Conservation (phyloP, 768 basidiomycete genomes). For the Cytidiella melzeri region DNA sequence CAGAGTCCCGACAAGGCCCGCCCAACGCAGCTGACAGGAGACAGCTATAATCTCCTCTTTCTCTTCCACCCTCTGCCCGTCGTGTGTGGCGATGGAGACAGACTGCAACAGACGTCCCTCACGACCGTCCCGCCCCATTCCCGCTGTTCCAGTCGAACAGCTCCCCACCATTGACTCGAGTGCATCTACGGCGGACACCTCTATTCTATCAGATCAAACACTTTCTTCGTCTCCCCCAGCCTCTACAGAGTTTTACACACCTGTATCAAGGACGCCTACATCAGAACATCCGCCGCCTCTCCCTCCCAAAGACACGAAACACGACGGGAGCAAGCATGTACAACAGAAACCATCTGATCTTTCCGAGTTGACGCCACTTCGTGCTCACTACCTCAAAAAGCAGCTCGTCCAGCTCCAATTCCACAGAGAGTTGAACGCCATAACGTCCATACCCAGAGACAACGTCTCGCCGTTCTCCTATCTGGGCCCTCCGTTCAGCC, state of each 20-base stretch:
- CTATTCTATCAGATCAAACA: constrained; percentile 8
- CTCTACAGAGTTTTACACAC: neutral
- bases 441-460: constrained; percentile 44
- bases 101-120: neutral
- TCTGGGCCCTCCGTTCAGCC: constrained; percentile 84
- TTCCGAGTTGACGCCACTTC: constrained; percentile 67
- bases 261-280: constrained; percentile 6
- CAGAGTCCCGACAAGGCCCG: neutral
- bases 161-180: neutral
- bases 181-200: neutral
- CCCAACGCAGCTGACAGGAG: neutral
- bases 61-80: neutral
- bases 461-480: constrained; percentile 70
- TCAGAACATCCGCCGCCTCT: constrained; percentile 8
- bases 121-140: neutral
- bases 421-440: constrained; percentile 63
- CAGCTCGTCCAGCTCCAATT: constrained; percentile 86
- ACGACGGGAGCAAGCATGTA: neutral
- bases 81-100: neutral
- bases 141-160: neutral
- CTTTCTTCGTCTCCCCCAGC: constrained; percentile 6
- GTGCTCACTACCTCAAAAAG: constrained; percentile 98
- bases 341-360: neutral
- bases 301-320: neutral
- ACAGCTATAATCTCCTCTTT: neutral